Percentiles rank a stretch among this genome's conserved stretches.
These are phyloP conservation scores for Sporothrix protearum DNA, from an alignment of 2,329 filamentous ascomycete genomes.

Conservation along the genomic window DNA sequence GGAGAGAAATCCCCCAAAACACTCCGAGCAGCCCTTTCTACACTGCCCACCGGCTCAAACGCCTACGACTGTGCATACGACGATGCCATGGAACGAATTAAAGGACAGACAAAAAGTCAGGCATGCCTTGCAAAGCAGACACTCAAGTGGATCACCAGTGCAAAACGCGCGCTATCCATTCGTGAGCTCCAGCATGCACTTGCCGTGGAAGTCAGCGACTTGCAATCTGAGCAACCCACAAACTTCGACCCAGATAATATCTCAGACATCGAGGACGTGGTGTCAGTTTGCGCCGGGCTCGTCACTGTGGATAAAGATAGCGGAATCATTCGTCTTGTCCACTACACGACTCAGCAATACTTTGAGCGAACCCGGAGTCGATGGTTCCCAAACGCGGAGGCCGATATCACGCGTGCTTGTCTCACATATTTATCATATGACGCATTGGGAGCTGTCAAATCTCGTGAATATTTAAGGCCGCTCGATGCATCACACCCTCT, in stretches of 20 bases:
- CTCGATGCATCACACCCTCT: no score
- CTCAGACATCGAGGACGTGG: background rate
- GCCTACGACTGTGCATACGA: background rate
- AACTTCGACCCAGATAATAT: background rate
- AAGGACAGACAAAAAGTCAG: background rate
- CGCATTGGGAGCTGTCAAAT: no score
- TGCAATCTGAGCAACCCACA: no score
- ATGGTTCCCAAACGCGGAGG: background rate
- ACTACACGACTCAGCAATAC: conserved; percentile 10
- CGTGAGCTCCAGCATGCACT: background rate
- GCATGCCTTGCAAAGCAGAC: background rate
- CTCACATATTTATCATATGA: conserved; percentile 6
- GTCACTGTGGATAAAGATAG: background rate
- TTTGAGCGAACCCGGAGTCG: background rate
- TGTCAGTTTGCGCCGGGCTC: conserved; percentile 1
- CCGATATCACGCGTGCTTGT: background rate
- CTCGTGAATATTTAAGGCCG: no score
- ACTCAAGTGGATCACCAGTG: conserved; percentile 5
- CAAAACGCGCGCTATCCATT: background rate
- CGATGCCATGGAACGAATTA: conserved; percentile 7
- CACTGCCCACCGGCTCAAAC: background rate
- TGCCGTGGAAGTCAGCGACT: conserved; percentile 1
- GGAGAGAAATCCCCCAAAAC: background rate
- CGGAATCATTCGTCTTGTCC: background rate
- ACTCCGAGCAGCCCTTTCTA: background rate